Conservation (phyloP, 495 filamentous ascomycete species). For the Pseudevernia furfuracea region DNA sequence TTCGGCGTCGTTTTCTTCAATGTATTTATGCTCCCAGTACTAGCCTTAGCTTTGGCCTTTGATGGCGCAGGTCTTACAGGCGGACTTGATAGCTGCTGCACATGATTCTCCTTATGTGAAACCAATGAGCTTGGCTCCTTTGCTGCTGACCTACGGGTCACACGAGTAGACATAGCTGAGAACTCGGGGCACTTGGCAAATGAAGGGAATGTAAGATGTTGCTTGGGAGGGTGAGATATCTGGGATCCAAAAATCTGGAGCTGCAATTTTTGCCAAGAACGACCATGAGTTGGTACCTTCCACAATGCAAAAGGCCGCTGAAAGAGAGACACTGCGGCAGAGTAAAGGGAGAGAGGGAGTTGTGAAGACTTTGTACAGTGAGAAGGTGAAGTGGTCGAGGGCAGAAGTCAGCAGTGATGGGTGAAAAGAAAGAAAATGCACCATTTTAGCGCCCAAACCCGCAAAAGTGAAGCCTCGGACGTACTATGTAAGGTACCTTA, state of each 20-base stretch:
- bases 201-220: neutral
- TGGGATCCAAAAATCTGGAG: neutral
- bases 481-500: no score
- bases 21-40: slow-evolving; percentile 9
- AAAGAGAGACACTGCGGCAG: neutral
- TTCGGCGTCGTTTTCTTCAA: slow-evolving; percentile 7
- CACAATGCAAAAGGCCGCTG: no score
- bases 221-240: neutral
- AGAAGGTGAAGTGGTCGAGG: no score
- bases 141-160: slow-evolving; percentile 28
- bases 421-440: slow-evolving; percentile 2
- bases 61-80: slow-evolving; percentile 3
- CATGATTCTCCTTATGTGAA: slow-evolving; percentile 9
- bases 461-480: slow-evolving; percentile 4
- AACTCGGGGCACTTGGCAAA: neutral
- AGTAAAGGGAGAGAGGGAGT: neutral
- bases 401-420: no score
- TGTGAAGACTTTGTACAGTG: neutral
- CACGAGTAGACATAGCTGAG: slow-evolving; percentile 20
- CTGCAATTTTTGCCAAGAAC: neutral
- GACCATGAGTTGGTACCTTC: neutral
- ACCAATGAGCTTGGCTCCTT: slow-evolving; percentile 23
- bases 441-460: slow-evolving; percentile 10
- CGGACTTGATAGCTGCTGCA: slow-evolving; percentile 14
- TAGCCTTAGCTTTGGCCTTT: slow-evolving; percentile 10